Base-by-base conservation (phyloP, 352 stramenopile species). In the Globisporangium spiculum region DNA sequence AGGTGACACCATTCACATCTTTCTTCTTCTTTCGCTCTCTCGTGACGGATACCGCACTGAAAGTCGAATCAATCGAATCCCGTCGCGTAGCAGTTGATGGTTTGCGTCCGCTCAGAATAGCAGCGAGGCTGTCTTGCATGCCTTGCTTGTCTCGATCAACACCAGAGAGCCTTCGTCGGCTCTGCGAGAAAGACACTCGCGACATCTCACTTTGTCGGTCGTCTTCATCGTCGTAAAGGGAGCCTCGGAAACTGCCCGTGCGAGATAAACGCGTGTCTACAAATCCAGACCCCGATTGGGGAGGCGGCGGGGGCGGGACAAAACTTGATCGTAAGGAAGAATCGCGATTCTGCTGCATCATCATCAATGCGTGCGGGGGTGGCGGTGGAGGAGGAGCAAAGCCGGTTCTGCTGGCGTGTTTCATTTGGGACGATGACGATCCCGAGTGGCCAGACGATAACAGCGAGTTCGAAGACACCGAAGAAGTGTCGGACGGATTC, bases 41-140 rank as follows among this genome's bases (percentile, higher is more conserved):
- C 12, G 46, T 65, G 36, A 75, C 72, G 10, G 75, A 82, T 14
- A 76, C 27, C 4, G 64, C 74, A 50, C 74, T 84, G 30, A 67
- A 72, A 0, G 68, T 77, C 2, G 78, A 90, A n/a, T 83, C 78
- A 59, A 88, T 82, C 48, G 84, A 91, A 60, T 91, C 81, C 36
- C 71, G 71, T 53, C 79, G 80, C n/a, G 74, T 59, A 24, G 50
- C 56, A 24, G 54, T 32, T 3, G 73, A 41, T 0, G 69, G 50
- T 8, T 75, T 77, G 30, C 78, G 70, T n/a, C 82, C 79, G 36
- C 79, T 80, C 27, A 92, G 70, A 67, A 92, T 90, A 22, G 84
- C 78, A 24, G 84, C 84, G 24, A 92, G 66, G 67, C 73, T 91
- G 57, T 77, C 77, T n/a, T 91, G 82, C 10, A 81, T 65, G 55